Evolutionary conservation across 768 basidiomycete species (phyloP).

Genomic region (Chalciporus chontae): DNA sequence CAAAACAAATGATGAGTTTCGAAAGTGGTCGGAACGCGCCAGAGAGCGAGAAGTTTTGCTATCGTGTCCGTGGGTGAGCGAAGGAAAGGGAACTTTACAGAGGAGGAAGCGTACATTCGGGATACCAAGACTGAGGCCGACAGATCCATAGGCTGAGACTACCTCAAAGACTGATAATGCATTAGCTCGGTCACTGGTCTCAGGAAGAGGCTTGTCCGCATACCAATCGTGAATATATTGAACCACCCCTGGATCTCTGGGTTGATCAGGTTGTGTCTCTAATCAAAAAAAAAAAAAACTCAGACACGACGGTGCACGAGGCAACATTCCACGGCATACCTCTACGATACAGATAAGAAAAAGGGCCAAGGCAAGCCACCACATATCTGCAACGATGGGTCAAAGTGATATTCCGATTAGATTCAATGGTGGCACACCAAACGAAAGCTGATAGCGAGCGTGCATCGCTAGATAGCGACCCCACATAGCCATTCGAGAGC

Average conservation of each 20-base stretch:
- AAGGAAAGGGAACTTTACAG: neutral
- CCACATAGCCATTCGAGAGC: conserved; percentile 62
- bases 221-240: conserved; percentile 77
- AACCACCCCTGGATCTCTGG: conserved; percentile 63
- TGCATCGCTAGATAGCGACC: conserved; percentile 78
- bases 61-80: conserved; percentile 3
- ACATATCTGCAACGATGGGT: conserved; percentile 69
- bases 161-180: conserved; percentile 70
- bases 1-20: conserved; percentile 80
- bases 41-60: conserved; percentile 81
- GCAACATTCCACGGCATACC: conserved; percentile 38
- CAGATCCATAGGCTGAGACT: conserved; percentile 83
- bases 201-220: conserved; percentile 23
- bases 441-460: conserved; percentile 84
- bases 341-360: conserved; percentile 94
- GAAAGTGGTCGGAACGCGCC: conserved; percentile 78
- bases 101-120: conserved; percentile 53
- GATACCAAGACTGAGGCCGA: conserved; percentile 88
- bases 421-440: conserved; percentile 49
- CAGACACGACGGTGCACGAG: neutral
- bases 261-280: conserved; percentile 61
- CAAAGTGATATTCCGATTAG: neutral
- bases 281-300: neutral
- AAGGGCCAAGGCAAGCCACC: conserved; percentile 86
- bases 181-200: neutral